A percentile compares a stretch with the other conserved stretches of the same genome.
phyloP scores from a whole-genome alignment of 2,329 filamentous ascomycete species.

The Fusarium stilboides region DNA sequence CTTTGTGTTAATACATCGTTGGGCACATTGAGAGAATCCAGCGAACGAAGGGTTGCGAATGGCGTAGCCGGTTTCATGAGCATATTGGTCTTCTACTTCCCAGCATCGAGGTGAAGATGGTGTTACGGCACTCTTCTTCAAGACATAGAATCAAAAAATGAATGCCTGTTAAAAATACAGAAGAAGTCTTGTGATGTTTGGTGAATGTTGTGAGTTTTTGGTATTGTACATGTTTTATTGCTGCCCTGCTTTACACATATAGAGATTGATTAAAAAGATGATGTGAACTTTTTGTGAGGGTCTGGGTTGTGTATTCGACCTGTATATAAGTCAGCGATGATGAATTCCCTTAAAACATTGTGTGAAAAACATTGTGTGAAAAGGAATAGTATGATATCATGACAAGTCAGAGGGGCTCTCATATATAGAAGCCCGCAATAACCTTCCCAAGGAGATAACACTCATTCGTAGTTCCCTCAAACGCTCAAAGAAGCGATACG shows the following conservation, averaged over 20 bases:
- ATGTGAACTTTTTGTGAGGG: conserved; percentile 37
- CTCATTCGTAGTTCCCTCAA: not conserved
- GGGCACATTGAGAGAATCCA: conserved; percentile 47
- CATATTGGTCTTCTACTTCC: conserved; percentile 52
- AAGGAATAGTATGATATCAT: not conserved
- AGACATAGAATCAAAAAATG: conserved; percentile 41
- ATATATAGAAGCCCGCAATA: too few species aligned
- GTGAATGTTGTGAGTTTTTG: conserved; percentile 4
- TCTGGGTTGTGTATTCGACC: conserved; percentile 36
- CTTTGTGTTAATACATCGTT: conserved; percentile 55
- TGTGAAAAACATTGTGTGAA: too few species aligned
- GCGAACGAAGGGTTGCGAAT: conserved; percentile 54
- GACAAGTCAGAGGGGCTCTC: not conserved
- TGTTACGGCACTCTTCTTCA: conserved; percentile 38
- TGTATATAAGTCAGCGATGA: conserved; percentile 17
- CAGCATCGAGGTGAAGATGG: conserved; percentile 41
- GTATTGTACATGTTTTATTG: conserved; percentile 28
- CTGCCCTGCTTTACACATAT: not conserved
- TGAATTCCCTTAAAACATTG: too few species aligned
- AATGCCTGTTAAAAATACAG: conserved; percentile 37
- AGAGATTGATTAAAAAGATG: conserved; percentile 20
- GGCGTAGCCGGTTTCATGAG: conserved; percentile 57
- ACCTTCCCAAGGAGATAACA: not conserved
- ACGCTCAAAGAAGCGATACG: not conserved
- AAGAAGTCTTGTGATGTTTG: not conserved